Base-by-base conservation (phyloP, 1,284 basidiomycete genomes). In the Volvariella volvacea region DNA sequence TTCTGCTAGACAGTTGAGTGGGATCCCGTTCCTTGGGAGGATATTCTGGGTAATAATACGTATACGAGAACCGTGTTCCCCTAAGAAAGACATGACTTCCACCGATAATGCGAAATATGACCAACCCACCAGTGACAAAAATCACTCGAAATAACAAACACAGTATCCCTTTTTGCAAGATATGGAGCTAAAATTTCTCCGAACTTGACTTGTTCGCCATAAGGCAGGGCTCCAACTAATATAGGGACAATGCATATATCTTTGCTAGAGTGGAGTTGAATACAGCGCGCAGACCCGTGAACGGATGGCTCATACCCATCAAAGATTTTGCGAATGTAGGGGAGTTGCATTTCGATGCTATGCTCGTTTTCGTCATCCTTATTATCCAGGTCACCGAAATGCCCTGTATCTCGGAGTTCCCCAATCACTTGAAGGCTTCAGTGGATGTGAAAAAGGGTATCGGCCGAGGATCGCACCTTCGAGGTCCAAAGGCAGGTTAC, bases 281-380 rank as follows among this genome's bases (percentile, higher is more conserved):
- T 6, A 6, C 12, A 36, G 16, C 19, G 38, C 3, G 8, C 43
- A n/a, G 12, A 41, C 17, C 20, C n/a, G 3, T 21, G n/a, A 19
- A 36, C n/a, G 17, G 22, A 17, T 17, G 19, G 38, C 2, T 16
- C 70, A 52, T 55, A 92, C 89, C 78, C 78, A 59, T 87, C 70
- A 52, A 97, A 97, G 7, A 89, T 68, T 60, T 93, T 92, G 43
- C 88, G 78, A 30, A 99, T 74, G 61, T 95, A 98, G 2, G 94
- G 93, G 10, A 96, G 71, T 55, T 98, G 94, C 91, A 99, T 95
- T 67, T 99, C 96, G 43, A 99, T 83, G 57, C 90, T 94, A 62
- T 99, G 96, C 57, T 99, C 96, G 32, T 88, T 90, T 61, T 95
- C 91, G 58, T 99, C 96, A 1, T 80, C 81, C 1, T 66, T 55